These are phyloP conservation scores for Blastobotrys aristatus DNA, from an alignment of 1,139 yeast genomes.

Conservation along the genomic window DNA sequence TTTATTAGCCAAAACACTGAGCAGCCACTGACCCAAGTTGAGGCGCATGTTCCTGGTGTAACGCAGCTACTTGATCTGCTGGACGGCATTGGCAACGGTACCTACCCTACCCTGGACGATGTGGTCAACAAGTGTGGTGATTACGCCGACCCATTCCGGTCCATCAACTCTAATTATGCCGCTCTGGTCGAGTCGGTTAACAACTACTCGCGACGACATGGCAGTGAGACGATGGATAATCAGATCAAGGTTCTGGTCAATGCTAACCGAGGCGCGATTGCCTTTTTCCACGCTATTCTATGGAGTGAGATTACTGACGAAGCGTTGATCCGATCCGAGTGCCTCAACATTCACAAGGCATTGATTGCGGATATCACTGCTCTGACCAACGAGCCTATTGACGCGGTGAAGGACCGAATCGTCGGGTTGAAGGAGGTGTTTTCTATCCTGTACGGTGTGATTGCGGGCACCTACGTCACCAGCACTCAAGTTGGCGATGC, in stretches of 20 bases:
- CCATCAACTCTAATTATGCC: neutral
- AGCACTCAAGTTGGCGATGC: constrained; percentile 2
- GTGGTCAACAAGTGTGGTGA: neutral
- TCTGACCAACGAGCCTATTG: constrained; percentile 2
- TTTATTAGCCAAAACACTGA: neutral
- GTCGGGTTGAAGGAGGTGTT: constrained; percentile 2
- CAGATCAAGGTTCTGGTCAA: neutral
- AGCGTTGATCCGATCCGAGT: neutral
- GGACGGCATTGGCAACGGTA: neutral
- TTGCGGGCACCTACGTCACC: neutral
- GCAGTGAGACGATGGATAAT: neutral
- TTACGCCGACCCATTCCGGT: neutral
- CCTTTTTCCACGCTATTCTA: neutral
- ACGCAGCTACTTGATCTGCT: neutral
- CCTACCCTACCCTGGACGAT: neutral
- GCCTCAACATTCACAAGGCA: neutral
- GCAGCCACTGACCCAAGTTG: neutral
- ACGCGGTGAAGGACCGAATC: neutral
- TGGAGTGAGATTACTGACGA: neutral
- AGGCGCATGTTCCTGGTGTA: neutral
- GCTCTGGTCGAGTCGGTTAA: neutral
- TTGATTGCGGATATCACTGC: constrained; percentile 2
- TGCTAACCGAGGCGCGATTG: neutral
- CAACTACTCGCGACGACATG: neutral
- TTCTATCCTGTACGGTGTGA: constrained; percentile 1